A percentile compares a stretch with the other conserved stretches of the same genome.
Evolutionary conservation across 495 filamentous ascomycete species (phyloP).

Genomic region (Aspergillus nidulans): DNA sequence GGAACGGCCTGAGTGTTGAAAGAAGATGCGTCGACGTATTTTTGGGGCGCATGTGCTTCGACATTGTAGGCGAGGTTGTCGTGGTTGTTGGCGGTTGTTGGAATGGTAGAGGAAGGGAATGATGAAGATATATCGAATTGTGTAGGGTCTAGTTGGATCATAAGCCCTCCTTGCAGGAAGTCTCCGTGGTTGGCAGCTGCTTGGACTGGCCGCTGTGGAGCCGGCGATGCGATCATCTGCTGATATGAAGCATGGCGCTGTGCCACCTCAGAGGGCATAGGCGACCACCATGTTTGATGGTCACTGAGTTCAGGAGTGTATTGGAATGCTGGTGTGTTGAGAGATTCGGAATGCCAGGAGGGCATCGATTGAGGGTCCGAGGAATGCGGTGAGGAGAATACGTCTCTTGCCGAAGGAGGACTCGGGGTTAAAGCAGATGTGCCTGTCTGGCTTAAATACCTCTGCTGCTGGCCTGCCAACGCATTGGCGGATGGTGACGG

Average conservation of each 20-base stretch:
- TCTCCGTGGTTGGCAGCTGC: constrained; percentile 30
- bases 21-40: constrained; percentile 26
- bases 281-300: constrained; percentile 41
- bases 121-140: constrained; percentile 32
- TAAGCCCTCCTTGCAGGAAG: constrained; percentile 41
- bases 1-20: constrained; percentile 28
- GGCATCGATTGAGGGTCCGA: constrained; percentile 42
- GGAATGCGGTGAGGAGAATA: constrained; percentile 43
- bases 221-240: constrained; percentile 29
- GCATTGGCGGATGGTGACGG: constrained; percentile 30
- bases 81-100: constrained; percentile 15
- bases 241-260: constrained; percentile 39
- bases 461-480: constrained; percentile 31
- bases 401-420: constrained; percentile 39
- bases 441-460: constrained; percentile 34
- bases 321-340: constrained; percentile 32
- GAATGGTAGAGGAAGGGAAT: constrained; percentile 27
- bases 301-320: constrained; percentile 43
- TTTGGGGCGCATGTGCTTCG: constrained; percentile 22
- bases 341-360: constrained; percentile 44
- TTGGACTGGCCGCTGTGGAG: constrained; percentile 31
- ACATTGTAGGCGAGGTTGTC: constrained; percentile 17
- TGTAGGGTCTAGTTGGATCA: constrained; percentile 44
- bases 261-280: constrained; percentile 34
- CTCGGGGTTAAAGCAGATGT: constrained; percentile 36